Percentiles rank a stretch among this genome's conserved stretches.
Conservation (phyloP, 768 basidiomycete genomes). For the Lentinula edodes region DNA sequence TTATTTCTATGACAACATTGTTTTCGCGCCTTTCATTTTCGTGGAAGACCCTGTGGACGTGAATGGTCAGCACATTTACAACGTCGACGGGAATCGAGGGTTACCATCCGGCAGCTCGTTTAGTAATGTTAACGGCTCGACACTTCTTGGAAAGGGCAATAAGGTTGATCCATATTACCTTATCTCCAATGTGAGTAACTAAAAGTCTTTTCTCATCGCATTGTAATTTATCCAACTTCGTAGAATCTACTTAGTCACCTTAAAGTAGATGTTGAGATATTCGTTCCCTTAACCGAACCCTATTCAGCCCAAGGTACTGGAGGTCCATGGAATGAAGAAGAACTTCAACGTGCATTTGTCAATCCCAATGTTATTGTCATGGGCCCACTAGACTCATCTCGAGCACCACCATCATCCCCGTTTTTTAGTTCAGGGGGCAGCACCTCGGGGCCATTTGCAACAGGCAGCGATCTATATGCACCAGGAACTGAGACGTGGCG, state of each 20-base stretch:
- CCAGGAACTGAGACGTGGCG: slow-evolving; percentile 24
- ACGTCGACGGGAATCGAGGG: slow-evolving; percentile 36
- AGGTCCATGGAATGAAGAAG: slow-evolving; percentile 62
- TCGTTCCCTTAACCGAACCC: slow-evolving; percentile 57
- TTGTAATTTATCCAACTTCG: neutral
- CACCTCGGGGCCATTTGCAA: slow-evolving; percentile 21
- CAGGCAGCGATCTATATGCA: slow-evolving; percentile 21
- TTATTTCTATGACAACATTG: slow-evolving; percentile 94
- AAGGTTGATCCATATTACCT: slow-evolving; percentile 92
- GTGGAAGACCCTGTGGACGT: slow-evolving; percentile 85
- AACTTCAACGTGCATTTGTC: slow-evolving; percentile 60
- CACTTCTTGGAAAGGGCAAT: slow-evolving; percentile 46
- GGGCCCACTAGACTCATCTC: slow-evolving; percentile 31
- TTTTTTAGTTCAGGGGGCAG: slow-evolving; percentile 34
- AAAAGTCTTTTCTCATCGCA: neutral
- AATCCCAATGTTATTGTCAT: slow-evolving; percentile 56
- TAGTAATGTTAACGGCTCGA: slow-evolving; percentile 23
- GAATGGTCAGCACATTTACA: slow-evolving; percentile 47
- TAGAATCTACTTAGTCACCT: slow-evolving; percentile 67
- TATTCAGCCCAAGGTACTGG: slow-evolving; percentile 63
- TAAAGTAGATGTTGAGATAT: slow-evolving; percentile 56
- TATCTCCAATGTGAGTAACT: slow-evolving; percentile 67
- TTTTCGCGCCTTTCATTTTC: slow-evolving; percentile 94
- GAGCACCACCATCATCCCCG: slow-evolving; percentile 23
- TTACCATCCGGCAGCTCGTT: slow-evolving; percentile 30